Conservation (phyloP, 2,329 filamentous ascomycete genomes). For the Aspergillus terreus region DNA sequence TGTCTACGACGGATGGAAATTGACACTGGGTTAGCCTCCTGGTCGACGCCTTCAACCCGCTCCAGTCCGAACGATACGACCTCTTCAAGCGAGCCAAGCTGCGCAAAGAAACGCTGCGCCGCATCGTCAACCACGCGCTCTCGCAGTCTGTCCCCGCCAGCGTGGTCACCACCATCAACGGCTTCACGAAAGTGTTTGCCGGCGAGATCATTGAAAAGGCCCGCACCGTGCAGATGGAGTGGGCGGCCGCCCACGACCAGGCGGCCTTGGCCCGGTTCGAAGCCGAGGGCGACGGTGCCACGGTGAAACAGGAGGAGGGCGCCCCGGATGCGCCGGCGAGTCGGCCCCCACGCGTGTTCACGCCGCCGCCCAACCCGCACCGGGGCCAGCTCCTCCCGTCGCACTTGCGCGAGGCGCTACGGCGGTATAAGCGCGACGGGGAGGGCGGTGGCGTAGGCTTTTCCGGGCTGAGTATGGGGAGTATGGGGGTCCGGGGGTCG, state of each 20-base stretch:
- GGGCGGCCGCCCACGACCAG: slow-evolving; percentile 49
- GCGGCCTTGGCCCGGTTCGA: slow-evolving; percentile 53
- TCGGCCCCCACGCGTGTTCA: slow-evolving; percentile 25
- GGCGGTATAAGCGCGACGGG: slow-evolving; percentile 47
- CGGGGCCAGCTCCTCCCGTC: slow-evolving; percentile 46
- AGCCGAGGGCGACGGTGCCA: slow-evolving; percentile 44
- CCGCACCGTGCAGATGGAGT: slow-evolving; percentile 57
- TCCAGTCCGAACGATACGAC: slow-evolving; percentile 48
- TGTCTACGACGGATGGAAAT: slow-evolving; percentile 1
- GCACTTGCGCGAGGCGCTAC: slow-evolving; percentile 48
- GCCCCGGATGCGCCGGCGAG: slow-evolving; percentile 7
- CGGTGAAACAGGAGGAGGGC: slow-evolving; percentile 1
- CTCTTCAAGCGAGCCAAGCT: slow-evolving; percentile 49
- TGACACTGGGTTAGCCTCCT: slow-evolving; percentile 31
- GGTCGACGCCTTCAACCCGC: slow-evolving; percentile 45
- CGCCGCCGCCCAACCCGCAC: slow-evolving; percentile 43
- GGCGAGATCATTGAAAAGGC: slow-evolving; percentile 64
- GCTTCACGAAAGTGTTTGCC: slow-evolving; percentile 64
- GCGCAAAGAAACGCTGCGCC: slow-evolving; percentile 48
- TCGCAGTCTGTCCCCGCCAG: slow-evolving; percentile 63
- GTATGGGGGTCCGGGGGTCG: slow-evolving; percentile 41
- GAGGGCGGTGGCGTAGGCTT: slow-evolving; percentile 48
- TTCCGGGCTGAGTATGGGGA: slow-evolving; percentile 44
- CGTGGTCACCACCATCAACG: slow-evolving; percentile 61
- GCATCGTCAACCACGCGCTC: slow-evolving; percentile 64